phyloP scores from a whole-genome alignment of 441 rosid species.

The Euphorbia schlechtendalii region DNA sequence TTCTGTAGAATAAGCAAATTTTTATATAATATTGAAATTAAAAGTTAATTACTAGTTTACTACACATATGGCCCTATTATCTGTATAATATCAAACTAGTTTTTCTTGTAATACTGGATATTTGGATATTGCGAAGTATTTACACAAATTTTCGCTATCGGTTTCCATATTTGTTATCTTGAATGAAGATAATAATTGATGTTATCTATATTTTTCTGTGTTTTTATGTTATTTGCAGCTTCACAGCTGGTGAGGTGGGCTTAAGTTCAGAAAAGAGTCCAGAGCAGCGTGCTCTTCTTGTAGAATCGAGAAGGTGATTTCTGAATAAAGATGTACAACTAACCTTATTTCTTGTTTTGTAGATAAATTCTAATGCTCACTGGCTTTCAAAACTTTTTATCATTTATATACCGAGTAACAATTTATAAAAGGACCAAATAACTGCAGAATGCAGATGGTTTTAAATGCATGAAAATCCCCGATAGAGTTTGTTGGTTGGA shows the following conservation, averaged over 20 bases:
- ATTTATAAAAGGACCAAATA: no score
- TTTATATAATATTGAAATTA: no score
- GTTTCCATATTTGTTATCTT: no score
- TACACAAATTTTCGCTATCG: background rate
- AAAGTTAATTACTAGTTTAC: no score
- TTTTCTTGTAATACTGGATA: background rate
- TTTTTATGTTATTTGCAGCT: constrained; percentile 39
- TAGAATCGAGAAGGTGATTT: constrained; percentile 73
- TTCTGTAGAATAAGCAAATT: no score
- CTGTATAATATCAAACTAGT: background rate
- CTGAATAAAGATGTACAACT: background rate
- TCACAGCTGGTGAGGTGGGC: constrained; percentile 45
- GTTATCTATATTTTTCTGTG: constrained; percentile 16
- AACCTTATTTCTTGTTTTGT: no score
- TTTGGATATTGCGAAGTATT: background rate
- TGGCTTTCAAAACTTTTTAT: background rate
- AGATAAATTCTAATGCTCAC: no score
- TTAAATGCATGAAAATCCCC: background rate
- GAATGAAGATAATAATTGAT: background rate
- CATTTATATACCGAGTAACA: no score
- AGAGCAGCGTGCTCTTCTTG: constrained; percentile 61
- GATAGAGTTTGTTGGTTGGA: background rate
- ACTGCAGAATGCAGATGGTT: no score
- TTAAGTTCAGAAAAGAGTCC: constrained; percentile 35
- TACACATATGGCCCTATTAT: no score